Percentiles rank a stretch among this genome's conserved stretches.
phyloP scores from a whole-genome alignment of 371 early-diverging fungal genomes.

The Capniomyces stellatus region DNA sequence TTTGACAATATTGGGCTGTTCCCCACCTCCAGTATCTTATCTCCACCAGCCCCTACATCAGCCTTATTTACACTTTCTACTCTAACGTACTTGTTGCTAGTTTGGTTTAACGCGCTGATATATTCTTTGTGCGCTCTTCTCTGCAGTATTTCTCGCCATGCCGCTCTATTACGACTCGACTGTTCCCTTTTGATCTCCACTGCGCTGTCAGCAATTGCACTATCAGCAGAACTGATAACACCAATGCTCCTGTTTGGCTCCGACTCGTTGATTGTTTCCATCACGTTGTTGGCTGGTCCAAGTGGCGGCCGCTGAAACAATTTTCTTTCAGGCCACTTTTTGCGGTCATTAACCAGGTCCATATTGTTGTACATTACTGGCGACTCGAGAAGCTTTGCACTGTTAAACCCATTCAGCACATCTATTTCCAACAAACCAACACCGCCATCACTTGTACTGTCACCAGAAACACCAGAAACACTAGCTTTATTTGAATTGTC shows the following conservation, averaged over 20 bases:
- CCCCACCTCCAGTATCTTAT: neutral
- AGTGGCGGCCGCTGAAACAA: slow-evolving; percentile 2
- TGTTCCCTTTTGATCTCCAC: neutral
- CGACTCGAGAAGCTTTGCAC: neutral
- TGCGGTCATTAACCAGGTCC: neutral
- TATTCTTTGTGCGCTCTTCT: neutral
- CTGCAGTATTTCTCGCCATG: neutral
- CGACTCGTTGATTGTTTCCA: neutral
- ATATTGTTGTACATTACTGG: neutral
- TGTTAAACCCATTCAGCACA: neutral
- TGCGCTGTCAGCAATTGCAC: too few species aligned
- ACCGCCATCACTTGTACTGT: too few species aligned
- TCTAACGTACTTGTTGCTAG: neutral
- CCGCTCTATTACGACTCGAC: neutral
- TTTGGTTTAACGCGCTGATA: neutral
- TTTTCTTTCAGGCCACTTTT: neutral
- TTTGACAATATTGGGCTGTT: neutral
- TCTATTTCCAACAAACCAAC: neutral
- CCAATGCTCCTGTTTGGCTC: neutral
- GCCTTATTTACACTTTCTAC: neutral
- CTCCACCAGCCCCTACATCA: neutral
- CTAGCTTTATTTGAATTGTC: too few species aligned
- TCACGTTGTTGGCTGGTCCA: neutral
- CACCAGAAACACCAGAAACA: too few species aligned
- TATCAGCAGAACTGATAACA: neutral